A percentile compares a stretch with the other conserved stretches of the same genome.
phyloP scores from a whole-genome alignment of 2,329 filamentous ascomycete genomes.

The Trichoderma guizhouense region DNA sequence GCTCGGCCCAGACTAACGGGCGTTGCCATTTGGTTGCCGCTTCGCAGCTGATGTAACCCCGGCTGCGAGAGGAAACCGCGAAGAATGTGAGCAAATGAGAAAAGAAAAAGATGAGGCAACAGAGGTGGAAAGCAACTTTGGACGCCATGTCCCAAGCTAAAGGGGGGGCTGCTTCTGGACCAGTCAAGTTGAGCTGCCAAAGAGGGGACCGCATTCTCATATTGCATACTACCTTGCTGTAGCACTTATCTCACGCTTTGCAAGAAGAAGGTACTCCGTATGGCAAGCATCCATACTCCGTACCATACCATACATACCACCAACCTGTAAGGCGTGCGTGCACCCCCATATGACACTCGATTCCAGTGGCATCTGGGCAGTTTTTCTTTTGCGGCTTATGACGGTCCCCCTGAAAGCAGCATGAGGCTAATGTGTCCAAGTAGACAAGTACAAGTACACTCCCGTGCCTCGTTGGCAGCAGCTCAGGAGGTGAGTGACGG shows the following conservation, averaged over 20 bases:
- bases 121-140: not conserved
- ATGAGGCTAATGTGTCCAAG: not conserved
- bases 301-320: not conserved
- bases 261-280: not conserved
- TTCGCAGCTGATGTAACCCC: constrained; percentile 13
- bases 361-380: not conserved
- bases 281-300: not conserved
- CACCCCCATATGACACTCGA: not conserved
- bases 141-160: not conserved
- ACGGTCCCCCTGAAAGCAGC: not conserved
- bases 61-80: not conserved
- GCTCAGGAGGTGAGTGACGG: not conserved
- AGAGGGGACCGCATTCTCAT: constrained; percentile 7
- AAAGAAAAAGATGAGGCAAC: not conserved
- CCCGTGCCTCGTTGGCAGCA: not conserved
- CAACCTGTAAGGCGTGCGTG: not conserved
- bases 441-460: not conserved
- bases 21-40: constrained; percentile 1
- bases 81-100: constrained; percentile 5
- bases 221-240: not conserved
- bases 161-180: not conserved
- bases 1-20: constrained; percentile 12
- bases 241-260: not conserved
- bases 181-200: not conserved
- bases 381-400: not conserved